A percentile compares a stretch with the other conserved stretches of the same genome.
Evolutionary conservation across 495 filamentous ascomycete genomes (phyloP).

Genomic region (Penicillium maclennaniae): DNA sequence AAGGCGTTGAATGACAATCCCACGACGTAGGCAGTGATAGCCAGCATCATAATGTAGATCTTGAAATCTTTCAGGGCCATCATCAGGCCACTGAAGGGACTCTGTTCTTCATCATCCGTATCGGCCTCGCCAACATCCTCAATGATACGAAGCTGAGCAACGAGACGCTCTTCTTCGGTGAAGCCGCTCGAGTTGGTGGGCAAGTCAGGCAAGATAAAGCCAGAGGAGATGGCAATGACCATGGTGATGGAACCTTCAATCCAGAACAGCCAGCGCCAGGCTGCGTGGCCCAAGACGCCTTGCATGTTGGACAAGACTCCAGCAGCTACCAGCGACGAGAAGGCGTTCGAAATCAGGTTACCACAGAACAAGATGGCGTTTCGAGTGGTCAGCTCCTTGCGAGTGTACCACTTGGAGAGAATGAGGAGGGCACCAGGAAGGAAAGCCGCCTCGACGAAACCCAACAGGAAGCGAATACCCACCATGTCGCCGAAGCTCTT

Average conservation of each 20-base stretch:
- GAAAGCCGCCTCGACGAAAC: slow-evolving; percentile 53
- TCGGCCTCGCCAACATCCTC: slow-evolving; percentile 79
- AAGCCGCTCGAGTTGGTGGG: slow-evolving; percentile 69
- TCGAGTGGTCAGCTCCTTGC: slow-evolving; percentile 39
- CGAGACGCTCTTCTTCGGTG: slow-evolving; percentile 59
- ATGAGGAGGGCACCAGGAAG: slow-evolving; percentile 43
- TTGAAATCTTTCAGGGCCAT: slow-evolving; percentile 66
- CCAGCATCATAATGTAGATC: slow-evolving; percentile 62
- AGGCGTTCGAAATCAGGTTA: slow-evolving; percentile 55
- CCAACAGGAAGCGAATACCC: slow-evolving; percentile 62
- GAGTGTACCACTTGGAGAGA: slow-evolving; percentile 47
- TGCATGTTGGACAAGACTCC: slow-evolving; percentile 44
- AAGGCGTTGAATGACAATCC: slow-evolving; percentile 35
- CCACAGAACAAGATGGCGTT: slow-evolving; percentile 45
- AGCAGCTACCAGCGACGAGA: slow-evolving; percentile 57
- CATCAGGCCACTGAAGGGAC: slow-evolving; percentile 61
- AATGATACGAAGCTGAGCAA: slow-evolving; percentile 66
- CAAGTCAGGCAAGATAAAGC: slow-evolving; percentile 68
- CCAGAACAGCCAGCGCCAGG: slow-evolving; percentile 67
- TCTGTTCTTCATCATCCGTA: slow-evolving; percentile 52
- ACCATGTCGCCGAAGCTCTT: slow-evolving; percentile 55
- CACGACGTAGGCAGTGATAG: slow-evolving; percentile 32
- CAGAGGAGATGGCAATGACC: slow-evolving; percentile 36
- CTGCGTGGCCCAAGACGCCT: slow-evolving; percentile 40
- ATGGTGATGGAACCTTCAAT: slow-evolving; percentile 35